Evolutionary conservation across 768 basidiomycete species (phyloP).

Genomic region (Paxillus rubicundulus): DNA sequence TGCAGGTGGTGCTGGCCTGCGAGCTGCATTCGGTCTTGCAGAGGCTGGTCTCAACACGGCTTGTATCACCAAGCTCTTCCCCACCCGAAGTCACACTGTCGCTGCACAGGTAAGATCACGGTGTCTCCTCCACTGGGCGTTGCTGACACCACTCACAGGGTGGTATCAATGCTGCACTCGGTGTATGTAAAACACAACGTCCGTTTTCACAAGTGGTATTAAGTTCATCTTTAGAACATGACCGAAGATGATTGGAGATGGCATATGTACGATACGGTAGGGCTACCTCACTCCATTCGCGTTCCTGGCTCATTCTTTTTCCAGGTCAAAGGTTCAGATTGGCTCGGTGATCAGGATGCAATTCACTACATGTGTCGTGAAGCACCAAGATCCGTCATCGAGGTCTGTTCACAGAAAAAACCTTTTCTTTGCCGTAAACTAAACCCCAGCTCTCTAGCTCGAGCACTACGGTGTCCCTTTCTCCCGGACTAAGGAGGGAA

Average conservation of each 20-base stretch:
- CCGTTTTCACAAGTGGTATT: slow-evolving; percentile 5
- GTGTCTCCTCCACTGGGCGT: neutral
- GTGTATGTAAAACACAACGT: slow-evolving; percentile 49
- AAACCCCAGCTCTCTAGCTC: slow-evolving; percentile 51
- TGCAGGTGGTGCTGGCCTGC: slow-evolving; percentile 96
- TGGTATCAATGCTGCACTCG: slow-evolving; percentile 96
- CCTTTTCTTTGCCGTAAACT: neutral
- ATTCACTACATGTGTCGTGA: slow-evolving; percentile 99
- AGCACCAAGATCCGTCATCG: slow-evolving; percentile 90
- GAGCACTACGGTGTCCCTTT: slow-evolving; percentile 99
- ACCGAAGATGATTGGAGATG: slow-evolving; percentile 99
- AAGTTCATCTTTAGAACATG: slow-evolving; percentile 68
- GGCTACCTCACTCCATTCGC: slow-evolving; percentile 25
- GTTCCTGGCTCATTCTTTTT: slow-evolving; percentile 14
- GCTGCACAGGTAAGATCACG: slow-evolving; percentile 77
- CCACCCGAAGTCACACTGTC: slow-evolving; percentile 97
- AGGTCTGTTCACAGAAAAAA: slow-evolving; percentile 46
- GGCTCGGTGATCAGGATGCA: slow-evolving; percentile 99
- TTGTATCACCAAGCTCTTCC: slow-evolving; percentile 98
- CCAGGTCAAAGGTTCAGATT: slow-evolving; percentile 98
- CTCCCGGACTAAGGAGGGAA: slow-evolving; percentile 97
- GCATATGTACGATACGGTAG: slow-evolving; percentile 96
- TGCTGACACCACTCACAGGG: slow-evolving; percentile 50
- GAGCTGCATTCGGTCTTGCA: slow-evolving; percentile 97
- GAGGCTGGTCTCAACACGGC: slow-evolving; percentile 99